Evolutionary conservation across 2,329 filamentous ascomycete species (phyloP).

Genomic region (Claviceps sorghi): DNA sequence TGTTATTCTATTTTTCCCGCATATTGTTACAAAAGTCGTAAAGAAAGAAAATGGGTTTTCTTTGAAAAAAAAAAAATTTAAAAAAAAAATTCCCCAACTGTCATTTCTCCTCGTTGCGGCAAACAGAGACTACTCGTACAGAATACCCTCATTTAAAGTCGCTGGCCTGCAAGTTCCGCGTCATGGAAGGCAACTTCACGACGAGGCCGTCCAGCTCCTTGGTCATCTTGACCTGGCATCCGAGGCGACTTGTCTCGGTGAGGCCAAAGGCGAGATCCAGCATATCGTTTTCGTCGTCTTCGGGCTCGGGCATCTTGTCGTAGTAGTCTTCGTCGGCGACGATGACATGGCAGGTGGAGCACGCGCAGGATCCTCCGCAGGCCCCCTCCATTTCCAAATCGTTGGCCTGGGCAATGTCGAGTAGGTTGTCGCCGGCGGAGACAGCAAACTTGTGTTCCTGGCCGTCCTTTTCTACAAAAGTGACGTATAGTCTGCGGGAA

Average conservation of each 20-base stretch:
- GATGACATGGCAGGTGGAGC: constrained; percentile 85
- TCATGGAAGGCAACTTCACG: constrained; percentile 83
- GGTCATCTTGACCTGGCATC: constrained; percentile 84
- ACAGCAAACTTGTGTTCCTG: constrained; percentile 64
- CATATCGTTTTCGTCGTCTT: constrained; percentile 80
- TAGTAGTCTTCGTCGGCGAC: constrained; percentile 59
- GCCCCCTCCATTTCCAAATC: constrained; percentile 98
- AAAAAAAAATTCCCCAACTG: background rate
- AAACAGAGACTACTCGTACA: background rate
- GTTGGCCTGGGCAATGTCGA: constrained; percentile 88
- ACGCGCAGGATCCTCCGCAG: constrained; percentile 86
- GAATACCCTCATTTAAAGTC: constrained; percentile 48
- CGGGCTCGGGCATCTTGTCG: constrained; percentile 63
- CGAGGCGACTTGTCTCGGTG: constrained; percentile 70
- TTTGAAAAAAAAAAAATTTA: background rate
- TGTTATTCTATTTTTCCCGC: background rate
- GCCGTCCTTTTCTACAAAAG: constrained; percentile 87
- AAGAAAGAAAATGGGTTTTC: too few species aligned
- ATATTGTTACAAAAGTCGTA: constrained; percentile 3
- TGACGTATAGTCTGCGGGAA: constrained; percentile 57
- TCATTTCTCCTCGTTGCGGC: background rate
- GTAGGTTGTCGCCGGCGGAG: constrained; percentile 73
- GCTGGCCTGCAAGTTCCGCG: constrained; percentile 85
- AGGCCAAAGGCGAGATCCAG: constrained; percentile 79
- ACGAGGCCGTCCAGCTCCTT: constrained; percentile 77